These are phyloP conservation scores for Oropetium thomaeum DNA, from an alignment of 176 grass and related monocot genomes.

Conservation along the genomic window DNA sequence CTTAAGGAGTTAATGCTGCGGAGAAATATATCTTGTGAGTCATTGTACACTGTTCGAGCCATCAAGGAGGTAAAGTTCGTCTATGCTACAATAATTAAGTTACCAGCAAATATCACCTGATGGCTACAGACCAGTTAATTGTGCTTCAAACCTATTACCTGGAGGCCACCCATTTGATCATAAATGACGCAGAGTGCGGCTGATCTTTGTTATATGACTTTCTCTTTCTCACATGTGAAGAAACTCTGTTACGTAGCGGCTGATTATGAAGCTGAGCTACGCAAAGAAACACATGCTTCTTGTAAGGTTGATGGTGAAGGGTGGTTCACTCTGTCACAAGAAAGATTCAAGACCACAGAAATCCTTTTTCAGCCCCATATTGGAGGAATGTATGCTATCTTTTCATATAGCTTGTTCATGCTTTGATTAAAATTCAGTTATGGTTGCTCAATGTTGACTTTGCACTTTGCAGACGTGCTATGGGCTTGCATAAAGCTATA, in stretches of 20 bases:
- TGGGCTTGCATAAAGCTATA: constrained; percentile 85
- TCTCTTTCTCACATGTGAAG: constrained; percentile 46
- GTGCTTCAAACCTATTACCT: constrained; percentile 9
- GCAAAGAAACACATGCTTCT: constrained; percentile 62
- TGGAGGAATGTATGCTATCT: constrained; percentile 57
- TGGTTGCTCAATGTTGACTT: constrained; percentile 27
- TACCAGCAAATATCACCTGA: background rate
- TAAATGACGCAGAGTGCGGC: background rate
- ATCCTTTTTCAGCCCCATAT: constrained; percentile 93
- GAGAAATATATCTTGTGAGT: constrained; percentile 67
- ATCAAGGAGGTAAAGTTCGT: constrained; percentile 79
- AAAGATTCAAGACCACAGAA: constrained; percentile 76
- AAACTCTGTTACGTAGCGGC: constrained; percentile 83
- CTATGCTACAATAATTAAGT: background rate
- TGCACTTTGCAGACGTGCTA: constrained; percentile 58
- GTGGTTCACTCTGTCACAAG: constrained; percentile 73
- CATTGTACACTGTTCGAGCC: constrained; percentile 77
- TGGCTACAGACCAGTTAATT: background rate
- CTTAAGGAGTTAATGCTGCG: constrained; percentile 85
- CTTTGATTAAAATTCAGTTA: constrained; percentile 14
- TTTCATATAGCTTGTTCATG: background rate
- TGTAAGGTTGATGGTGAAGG: constrained; percentile 83
- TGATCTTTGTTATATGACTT: constrained; percentile 14
- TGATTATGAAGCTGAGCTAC: constrained; percentile 82
- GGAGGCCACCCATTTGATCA: background rate